Evolutionary conservation across 495 filamentous ascomycete genomes (phyloP).

Genomic region (Penicillium simplicissimum): DNA sequence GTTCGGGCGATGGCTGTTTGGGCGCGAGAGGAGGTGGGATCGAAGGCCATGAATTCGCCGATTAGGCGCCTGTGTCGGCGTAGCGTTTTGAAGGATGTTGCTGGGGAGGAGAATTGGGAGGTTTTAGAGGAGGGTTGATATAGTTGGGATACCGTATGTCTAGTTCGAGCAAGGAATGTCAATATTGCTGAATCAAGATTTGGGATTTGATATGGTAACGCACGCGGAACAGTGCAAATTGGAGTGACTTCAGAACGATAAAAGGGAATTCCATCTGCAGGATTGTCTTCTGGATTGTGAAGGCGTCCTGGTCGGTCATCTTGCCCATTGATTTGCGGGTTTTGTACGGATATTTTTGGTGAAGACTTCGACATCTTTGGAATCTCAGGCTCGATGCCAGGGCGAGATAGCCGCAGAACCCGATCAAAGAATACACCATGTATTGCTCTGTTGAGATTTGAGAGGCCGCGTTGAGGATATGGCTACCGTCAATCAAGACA

Average conservation of each 20-base stretch:
- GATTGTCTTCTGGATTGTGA: conserved; percentile 52
- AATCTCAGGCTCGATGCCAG: conserved; percentile 43
- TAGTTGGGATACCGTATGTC: conserved; percentile 69
- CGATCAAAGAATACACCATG: conserved; percentile 12
- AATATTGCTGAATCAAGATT: too few species aligned
- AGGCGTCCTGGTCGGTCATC: conserved; percentile 63
- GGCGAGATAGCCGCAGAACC: conserved; percentile 22
- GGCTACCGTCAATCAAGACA: neutral
- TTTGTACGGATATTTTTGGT: conserved; percentile 46
- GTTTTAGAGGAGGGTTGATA: conserved; percentile 59
- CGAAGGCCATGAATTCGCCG: conserved; percentile 50
- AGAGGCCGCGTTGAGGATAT: neutral
- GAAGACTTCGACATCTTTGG: conserved; percentile 44
- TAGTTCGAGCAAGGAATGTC: too few species aligned
- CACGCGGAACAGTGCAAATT: conserved; percentile 65
- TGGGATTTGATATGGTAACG: too few species aligned
- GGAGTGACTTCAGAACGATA: conserved; percentile 51
- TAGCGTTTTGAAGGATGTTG: conserved; percentile 60
- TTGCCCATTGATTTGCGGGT: conserved; percentile 49
- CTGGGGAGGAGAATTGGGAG: conserved; percentile 53
- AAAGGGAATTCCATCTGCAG: conserved; percentile 56
- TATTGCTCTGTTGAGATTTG: conserved; percentile 6
- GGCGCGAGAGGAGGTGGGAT: conserved; percentile 52
- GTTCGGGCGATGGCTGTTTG: conserved; percentile 60
- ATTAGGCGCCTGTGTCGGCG: conserved; percentile 61